These are phyloP conservation scores for Diplocarpon rosae DNA, from an alignment of 2,329 filamentous ascomycete species.

Conservation along the genomic window DNA sequence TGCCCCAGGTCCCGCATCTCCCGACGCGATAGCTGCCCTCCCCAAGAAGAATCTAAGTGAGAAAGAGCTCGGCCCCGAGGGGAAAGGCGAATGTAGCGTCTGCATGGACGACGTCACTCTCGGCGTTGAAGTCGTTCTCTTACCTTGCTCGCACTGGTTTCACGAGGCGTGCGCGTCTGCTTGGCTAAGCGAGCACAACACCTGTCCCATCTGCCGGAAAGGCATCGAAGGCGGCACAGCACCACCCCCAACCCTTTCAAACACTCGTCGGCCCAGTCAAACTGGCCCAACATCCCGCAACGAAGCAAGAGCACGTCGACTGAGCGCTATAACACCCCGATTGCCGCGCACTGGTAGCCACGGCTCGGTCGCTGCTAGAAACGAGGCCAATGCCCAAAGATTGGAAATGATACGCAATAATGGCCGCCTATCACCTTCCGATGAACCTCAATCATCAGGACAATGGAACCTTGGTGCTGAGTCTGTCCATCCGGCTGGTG, in stretches of 20 bases:
- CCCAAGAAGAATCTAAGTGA: conserved; percentile 59
- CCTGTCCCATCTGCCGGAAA: conserved; percentile 71
- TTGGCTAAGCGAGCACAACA: conserved; percentile 87
- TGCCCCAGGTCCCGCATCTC: conserved; percentile 71
- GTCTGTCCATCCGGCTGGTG: neutral
- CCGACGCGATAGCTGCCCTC: conserved; percentile 61
- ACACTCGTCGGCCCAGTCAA: conserved; percentile 12
- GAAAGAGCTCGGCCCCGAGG: conserved; percentile 53
- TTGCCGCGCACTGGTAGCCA: conserved; percentile 4
- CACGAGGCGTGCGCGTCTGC: conserved; percentile 70
- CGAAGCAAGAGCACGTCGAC: conserved; percentile 12
- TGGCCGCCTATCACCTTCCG: conserved; percentile 14
- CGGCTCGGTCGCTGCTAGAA: conserved; percentile 15
- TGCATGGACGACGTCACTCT: conserved; percentile 79
- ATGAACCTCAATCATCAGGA: conserved; percentile 7
- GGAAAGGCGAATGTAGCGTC: conserved; percentile 79
- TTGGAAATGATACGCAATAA: conserved; percentile 20
- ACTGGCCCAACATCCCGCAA: conserved; percentile 8
- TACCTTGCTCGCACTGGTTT: conserved; percentile 93
- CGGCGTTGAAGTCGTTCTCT: conserved; percentile 60
- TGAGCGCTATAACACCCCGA: conserved; percentile 7
- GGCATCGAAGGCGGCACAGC: conserved; percentile 21
- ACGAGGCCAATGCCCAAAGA: conserved; percentile 10
- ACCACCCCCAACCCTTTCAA: conserved; percentile 4
- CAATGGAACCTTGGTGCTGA: conserved; percentile 6